Percentiles rank a stretch among this genome's conserved stretches.
Evolutionary conservation across 768 basidiomycete genomes (phyloP).

Genomic region (Lentinus tigrinus): DNA sequence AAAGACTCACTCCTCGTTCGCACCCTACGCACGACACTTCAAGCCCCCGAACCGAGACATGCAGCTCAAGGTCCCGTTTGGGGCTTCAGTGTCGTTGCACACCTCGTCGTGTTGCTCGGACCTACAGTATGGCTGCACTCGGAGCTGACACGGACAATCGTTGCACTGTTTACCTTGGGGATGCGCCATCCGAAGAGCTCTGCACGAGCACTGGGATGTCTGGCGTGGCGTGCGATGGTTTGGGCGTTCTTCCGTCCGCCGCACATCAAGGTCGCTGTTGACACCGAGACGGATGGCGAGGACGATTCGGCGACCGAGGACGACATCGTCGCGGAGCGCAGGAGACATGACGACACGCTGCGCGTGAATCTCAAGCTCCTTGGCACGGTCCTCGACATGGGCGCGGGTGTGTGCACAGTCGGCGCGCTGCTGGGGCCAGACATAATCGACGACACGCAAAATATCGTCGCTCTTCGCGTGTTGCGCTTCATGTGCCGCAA

Average conservation of each 20-base stretch:
- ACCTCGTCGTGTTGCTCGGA: conserved; percentile 65
- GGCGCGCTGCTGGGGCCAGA: conserved; percentile 48
- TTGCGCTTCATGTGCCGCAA: conserved; percentile 58
- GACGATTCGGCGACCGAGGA: conserved; percentile 26
- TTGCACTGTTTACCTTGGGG: conserved; percentile 50
- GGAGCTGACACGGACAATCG: conserved; percentile 45
- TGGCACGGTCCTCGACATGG: conserved; percentile 52
- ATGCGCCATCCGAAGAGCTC: conserved; percentile 64
- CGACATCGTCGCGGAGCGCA: conserved; percentile 26
- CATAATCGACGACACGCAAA: conserved; percentile 34
- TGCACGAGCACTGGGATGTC: conserved; percentile 57
- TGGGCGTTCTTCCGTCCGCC: conserved; percentile 69
- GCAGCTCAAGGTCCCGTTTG: conserved; percentile 78
- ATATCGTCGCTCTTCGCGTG: conserved; percentile 48
- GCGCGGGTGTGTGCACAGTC: conserved; percentile 56
- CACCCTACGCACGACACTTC: conserved; percentile 64
- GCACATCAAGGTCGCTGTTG: conserved; percentile 20
- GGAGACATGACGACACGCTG: conserved; percentile 12
- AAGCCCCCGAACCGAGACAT: conserved; percentile 51
- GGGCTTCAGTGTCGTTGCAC: conserved; percentile 67
- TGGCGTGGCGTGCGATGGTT: conserved; percentile 63
- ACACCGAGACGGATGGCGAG: conserved; percentile 23
- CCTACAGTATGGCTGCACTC: conserved; percentile 47
- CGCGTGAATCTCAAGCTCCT: conserved; percentile 48
- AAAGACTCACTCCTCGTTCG: conserved; percentile 57